A percentile compares a stretch with the other conserved stretches of the same genome.
These are phyloP conservation scores for Paramyrothecium roridum DNA, from an alignment of 2,329 filamentous ascomycete species.

Conservation along the genomic window DNA sequence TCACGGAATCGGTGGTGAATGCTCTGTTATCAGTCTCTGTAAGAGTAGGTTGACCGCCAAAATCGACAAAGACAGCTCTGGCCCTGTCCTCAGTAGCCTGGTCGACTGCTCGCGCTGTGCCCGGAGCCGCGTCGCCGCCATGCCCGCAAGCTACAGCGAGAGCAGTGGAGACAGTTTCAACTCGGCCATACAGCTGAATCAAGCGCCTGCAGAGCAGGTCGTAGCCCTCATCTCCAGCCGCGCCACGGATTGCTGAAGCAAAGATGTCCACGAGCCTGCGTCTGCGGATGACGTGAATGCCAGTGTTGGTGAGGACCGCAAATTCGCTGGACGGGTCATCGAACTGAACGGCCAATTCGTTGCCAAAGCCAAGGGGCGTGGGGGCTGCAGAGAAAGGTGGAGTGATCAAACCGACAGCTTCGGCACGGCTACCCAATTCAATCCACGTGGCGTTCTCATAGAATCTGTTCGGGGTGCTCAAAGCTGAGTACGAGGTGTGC, in stretches of 20 bases:
- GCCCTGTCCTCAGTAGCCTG: slow-evolving; percentile 83
- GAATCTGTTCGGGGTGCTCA: slow-evolving; percentile 55
- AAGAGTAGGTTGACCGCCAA: slow-evolving; percentile 81
- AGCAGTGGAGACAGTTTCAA: slow-evolving; percentile 86
- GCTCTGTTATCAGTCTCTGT: slow-evolving; percentile 72
- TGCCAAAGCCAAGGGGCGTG: slow-evolving; percentile 79
- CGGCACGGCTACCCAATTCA: slow-evolving; percentile 66
- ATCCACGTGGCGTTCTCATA: slow-evolving; percentile 81
- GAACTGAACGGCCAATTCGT: slow-evolving; percentile 95
- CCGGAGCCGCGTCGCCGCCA: slow-evolving; percentile 70
- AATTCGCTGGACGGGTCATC: slow-evolving; percentile 80
- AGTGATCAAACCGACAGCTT: slow-evolving; percentile 77
- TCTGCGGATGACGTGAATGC: slow-evolving; percentile 81
- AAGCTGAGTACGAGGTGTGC: slow-evolving; percentile 49
- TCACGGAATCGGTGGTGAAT: slow-evolving; percentile 75
- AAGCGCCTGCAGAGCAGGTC: slow-evolving; percentile 82
- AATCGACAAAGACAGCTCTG: slow-evolving; percentile 84
- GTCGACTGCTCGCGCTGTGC: slow-evolving; percentile 75
- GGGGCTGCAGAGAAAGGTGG: slow-evolving; percentile 66
- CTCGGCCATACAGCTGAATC: slow-evolving; percentile 79
- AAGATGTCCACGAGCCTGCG: slow-evolving; percentile 89
- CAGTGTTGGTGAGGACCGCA: slow-evolving; percentile 86
- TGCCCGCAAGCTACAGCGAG: slow-evolving; percentile 94
- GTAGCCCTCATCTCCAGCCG: slow-evolving; percentile 73
- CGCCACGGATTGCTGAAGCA: slow-evolving; percentile 72